Evolutionary conservation across 108 stramenopile species (phyloP).

Genomic region (Nitzschia palea): DNA sequence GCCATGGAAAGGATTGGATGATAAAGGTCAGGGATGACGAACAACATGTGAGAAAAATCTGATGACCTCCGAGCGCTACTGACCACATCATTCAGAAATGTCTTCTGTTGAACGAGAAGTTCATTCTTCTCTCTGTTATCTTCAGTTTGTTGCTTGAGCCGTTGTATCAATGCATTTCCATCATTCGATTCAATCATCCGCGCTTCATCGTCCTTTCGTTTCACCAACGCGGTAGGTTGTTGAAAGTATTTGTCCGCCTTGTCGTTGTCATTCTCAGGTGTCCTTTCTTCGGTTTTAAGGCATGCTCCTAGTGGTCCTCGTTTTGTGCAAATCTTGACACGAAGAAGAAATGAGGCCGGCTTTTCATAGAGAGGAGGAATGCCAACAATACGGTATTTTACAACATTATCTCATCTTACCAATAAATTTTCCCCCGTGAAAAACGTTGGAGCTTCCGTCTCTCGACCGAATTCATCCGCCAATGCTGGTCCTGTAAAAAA

Average conservation of each 20-base stretch:
- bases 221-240: conserved; percentile 50
- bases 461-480: conserved; percentile 78
- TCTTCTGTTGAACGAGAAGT: conserved; percentile 54
- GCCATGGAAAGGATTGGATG: no score
- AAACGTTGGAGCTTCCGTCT: conserved; percentile 79
- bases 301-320: conserved; percentile 84
- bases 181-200: conserved; percentile 39
- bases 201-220: conserved; percentile 35
- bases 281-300: conserved; percentile 63
- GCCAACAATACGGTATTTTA: no score
- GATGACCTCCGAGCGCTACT: conserved; percentile 2
- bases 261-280: conserved; percentile 80
- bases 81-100: conserved; percentile 73
- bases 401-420: conserved; percentile 29
- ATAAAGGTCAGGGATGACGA: no score
- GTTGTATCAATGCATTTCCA: conserved; percentile 69
- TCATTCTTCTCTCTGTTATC: conserved; percentile 87
- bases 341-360: no score
- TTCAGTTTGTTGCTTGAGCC: conserved; percentile 59
- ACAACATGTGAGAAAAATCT: background rate
- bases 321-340: conserved; percentile 76
- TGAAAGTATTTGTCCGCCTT: conserved; percentile 68
- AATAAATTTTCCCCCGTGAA: conserved; percentile 81
- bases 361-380: no score
- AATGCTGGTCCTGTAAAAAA: conserved; percentile 24